These are phyloP conservation scores for Cryptococcus amylolentus DNA, from an alignment of 1,284 basidiomycete species.

Conservation along the genomic window DNA sequence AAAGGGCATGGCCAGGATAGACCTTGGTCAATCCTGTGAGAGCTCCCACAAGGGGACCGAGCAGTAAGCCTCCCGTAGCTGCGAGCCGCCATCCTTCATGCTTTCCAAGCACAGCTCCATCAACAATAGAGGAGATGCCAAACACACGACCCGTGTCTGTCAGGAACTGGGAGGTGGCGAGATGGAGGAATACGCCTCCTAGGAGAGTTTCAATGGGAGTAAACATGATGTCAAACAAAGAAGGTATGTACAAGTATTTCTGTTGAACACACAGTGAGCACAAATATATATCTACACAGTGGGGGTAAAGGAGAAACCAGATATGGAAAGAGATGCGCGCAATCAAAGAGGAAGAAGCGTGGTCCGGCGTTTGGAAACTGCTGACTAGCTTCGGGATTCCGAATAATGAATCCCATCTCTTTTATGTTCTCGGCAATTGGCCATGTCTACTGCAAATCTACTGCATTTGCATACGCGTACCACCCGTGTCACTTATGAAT, in stretches of 20 bases:
- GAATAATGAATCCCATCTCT: too few relatives aligned
- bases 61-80: slow-evolving; percentile 35
- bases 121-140: slow-evolving; percentile 63
- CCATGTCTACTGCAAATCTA: too few relatives aligned
- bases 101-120: slow-evolving; percentile 57
- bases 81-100: slow-evolving; percentile 40
- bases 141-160: slow-evolving; percentile 60
- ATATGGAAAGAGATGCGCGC: too few relatives aligned
- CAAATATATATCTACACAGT: too few relatives aligned
- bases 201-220: slow-evolving; percentile 61
- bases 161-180: slow-evolving; percentile 58
- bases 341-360: too few relatives aligned
- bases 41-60: slow-evolving; percentile 27
- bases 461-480: background rate
- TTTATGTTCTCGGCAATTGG: too few relatives aligned
- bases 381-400: too few relatives aligned
- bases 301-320: too few relatives aligned
- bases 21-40: slow-evolving; percentile 34
- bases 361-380: too few relatives aligned
- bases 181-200: slow-evolving; percentile 60
- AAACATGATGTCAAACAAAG: slow-evolving; percentile 29
- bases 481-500: slow-evolving; percentile 4
- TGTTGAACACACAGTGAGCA: too few relatives aligned
- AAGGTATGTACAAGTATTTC: too few relatives aligned
- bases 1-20: slow-evolving; percentile 55